Base-by-base conservation (phyloP, 2,329 filamentous ascomycete genomes). In the Monosporascus sp. region DNA sequence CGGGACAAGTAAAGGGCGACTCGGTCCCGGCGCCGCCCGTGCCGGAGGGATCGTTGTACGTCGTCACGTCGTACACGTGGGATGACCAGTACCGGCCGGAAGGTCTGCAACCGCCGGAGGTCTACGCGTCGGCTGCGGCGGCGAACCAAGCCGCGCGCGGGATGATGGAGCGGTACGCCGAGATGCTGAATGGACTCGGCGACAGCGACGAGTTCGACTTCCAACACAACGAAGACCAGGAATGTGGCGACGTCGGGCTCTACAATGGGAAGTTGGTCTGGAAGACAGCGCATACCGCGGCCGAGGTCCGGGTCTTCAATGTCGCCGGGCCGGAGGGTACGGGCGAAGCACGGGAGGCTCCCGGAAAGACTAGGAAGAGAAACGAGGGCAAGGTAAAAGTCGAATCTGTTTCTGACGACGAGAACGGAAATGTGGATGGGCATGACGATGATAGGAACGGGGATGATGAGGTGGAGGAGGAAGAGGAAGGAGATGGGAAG, bases 141-240 rank as follows among this genome's bases (percentile, higher is more conserved):
- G 55, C 55, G 26, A 57, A 57, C 40, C 46, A 18, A n/a, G 48
- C 55, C n/a, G 55, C 55, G 15, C 50, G 44, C 20, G 11, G n/a
- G 15, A 48, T 57, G 49, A 48, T 57, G 50, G 15, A 11, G 3
- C 48, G 55, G 8, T 49, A 52, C 18, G 43, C 52, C 14, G 24
- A 55, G 48, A 31, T 46, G 50, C 40, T 49, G 8, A 52, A 57
- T 17, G 43, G 35, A 24, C 44, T 47, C 37, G 47, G 28, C 7
- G 26, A 31, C 24, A n/a, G 9, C 17, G 40, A 49, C 35, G 47
- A 52, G 24, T 50, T 48, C 46, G 15, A 50, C 14, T 53, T 50
- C 28, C 7, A 50, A 22, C 47, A 49, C 18, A 28, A 37, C 3
- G 8, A 7, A 3, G 31, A 28, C 17, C 20, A 31, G 4, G 51